Evolutionary conservation across 1,284 basidiomycete genomes (phyloP), one percentile per base, ranked within the genome.

Genomic region (Sanghuangporus sanghuang): DNA sequence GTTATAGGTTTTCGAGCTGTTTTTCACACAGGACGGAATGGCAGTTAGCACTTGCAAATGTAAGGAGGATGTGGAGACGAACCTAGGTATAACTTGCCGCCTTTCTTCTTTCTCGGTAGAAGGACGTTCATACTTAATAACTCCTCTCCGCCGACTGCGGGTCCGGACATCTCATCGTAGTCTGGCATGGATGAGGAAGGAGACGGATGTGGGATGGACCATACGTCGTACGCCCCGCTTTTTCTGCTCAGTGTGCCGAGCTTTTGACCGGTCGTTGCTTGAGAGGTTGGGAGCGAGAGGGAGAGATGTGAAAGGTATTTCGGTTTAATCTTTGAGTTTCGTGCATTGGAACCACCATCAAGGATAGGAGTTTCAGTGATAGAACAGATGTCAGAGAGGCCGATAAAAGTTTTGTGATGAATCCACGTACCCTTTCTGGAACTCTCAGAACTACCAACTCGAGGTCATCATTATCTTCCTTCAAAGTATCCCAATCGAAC

Each of bases 371-470:
- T 6, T n/a, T n/a, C 44, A 42, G 44, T 2, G 35, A 35, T 3
- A 9, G 18, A 27, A 52, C 12, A 11, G 23, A 52, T 27, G 0
- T 35, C 27, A 32, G 27, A 3, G 1, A 32, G 27, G 27, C 5
- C 4, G 27, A 32, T 32, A 32, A 32, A 32, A 32, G 27, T 32
- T 32, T 1, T n/a, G 23, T 50, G 52, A 46, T 49, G 16, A 50
- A 35, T 8, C 18, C 40, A 77, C 87, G 67, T 70, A 91, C 89
- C 52, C 78, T 78, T 6, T 84, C 81, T 12, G 89, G 89, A 14
- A 85, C 81, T 8, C 89, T 81, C 23, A 92, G 78, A 11, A 90
- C 74, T 83, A 88, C 90, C 4, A 92, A 67, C 69, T 92, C 89
- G 2, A 83, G 69, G 65, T 88, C 78, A 61, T 88, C 79, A 16